phyloP scores from a whole-genome alignment of 2,329 filamentous ascomycete species.

The Penicillium corylophilum region DNA sequence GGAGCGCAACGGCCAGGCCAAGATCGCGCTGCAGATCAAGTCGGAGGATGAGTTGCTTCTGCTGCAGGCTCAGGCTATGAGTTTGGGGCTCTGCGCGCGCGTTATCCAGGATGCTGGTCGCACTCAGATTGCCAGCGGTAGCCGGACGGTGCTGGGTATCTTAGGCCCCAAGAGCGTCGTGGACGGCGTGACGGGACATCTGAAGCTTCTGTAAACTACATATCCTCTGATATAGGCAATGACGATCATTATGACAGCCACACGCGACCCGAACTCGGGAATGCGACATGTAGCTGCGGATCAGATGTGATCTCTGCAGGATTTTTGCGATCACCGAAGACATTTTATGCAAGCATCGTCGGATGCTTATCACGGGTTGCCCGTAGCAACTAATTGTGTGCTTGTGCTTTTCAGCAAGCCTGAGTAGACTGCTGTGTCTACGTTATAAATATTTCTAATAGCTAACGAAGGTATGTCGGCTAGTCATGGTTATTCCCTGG shows the following conservation, averaged over 20 bases:
- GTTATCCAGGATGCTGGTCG: slow-evolving; percentile 93
- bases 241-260: slow-evolving; percentile 17
- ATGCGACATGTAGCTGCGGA: not conserved
- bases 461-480: slow-evolving; percentile 58
- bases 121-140: slow-evolving; percentile 93
- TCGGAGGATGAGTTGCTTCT: slow-evolving; percentile 76
- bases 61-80: slow-evolving; percentile 75
- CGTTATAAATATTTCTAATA: not conserved
- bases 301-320: not conserved
- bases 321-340: not conserved
- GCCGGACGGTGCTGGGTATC: slow-evolving; percentile 85
- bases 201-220: slow-evolving; percentile 71
- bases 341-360: not conserved
- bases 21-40: slow-evolving; percentile 88
- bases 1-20: slow-evolving; percentile 84
- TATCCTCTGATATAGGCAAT: slow-evolving; percentile 7
- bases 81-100: slow-evolving; percentile 80
- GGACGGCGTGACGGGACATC: slow-evolving; percentile 76
- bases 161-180: slow-evolving; percentile 80
- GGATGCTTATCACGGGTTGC: not conserved
- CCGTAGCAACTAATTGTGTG: not conserved
- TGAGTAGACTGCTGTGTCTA: not conserved
- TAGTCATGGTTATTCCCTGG: slow-evolving; percentile 83
- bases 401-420: not conserved
- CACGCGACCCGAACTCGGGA: not conserved